Evolutionary conservation across 2,329 filamentous ascomycete species (phyloP).

Genomic region (Colletotrichum tropicicola): DNA sequence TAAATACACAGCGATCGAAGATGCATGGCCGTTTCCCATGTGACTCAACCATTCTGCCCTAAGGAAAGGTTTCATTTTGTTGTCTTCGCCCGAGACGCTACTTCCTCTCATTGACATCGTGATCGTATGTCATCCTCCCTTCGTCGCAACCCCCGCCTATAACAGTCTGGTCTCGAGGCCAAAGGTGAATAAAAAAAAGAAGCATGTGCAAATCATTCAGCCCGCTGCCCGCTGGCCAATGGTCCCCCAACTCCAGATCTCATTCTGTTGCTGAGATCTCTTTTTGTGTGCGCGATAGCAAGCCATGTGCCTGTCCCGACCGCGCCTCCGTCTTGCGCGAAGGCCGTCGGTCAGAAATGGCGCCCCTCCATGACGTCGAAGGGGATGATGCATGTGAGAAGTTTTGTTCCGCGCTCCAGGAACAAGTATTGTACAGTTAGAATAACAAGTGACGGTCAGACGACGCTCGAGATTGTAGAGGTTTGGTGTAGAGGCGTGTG

Average conservation of each 20-base stretch:
- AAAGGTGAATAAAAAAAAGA: constrained; percentile 9
- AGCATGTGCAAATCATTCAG: constrained; percentile 30
- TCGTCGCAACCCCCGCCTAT: constrained; percentile 3
- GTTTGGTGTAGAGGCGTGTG: background rate
- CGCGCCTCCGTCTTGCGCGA: constrained; percentile 10
- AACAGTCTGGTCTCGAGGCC: constrained; percentile 8
- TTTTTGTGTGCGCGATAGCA: constrained; percentile 25
- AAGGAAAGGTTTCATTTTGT: constrained; percentile 14
- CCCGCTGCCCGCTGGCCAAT: constrained; percentile 30
- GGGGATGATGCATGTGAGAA: constrained; percentile 5
- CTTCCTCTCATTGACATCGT: constrained; percentile 21
- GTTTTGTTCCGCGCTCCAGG: constrained; percentile 26
- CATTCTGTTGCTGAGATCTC: constrained; percentile 17
- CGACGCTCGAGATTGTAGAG: background rate
- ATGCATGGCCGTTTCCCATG: constrained; percentile 25
- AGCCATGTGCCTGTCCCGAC: constrained; percentile 16
- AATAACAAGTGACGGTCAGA: constrained; percentile 30
- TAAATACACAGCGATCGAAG: constrained; percentile 14
- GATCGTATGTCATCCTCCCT: constrained; percentile 10
- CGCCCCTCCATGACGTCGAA: constrained; percentile 18
- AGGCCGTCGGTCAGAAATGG: constrained; percentile 5
- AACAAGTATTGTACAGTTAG: constrained; percentile 31
- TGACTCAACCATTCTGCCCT: constrained; percentile 25
- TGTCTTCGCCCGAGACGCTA: constrained; percentile 4
- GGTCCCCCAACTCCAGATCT: constrained; percentile 30